A percentile compares a stretch with the other conserved stretches of the same genome.
Evolutionary conservation across 192 early-diverging fungal genomes (phyloP).

Genomic region (Coemansia sp.): DNA sequence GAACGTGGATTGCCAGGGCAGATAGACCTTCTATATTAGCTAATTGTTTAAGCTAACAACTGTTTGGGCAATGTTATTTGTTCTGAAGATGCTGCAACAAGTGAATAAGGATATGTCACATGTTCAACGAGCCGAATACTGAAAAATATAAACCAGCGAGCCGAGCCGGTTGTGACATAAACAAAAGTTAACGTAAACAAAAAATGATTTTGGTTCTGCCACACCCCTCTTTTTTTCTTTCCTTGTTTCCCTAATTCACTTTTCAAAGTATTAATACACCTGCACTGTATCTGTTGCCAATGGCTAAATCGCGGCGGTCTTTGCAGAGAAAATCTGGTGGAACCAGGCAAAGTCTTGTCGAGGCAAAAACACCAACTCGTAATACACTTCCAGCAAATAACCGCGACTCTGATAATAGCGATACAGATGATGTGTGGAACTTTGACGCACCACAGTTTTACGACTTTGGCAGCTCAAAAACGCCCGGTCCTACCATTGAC

Average conservation of each 20-base stretch:
- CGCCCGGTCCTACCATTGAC: constrained; percentile 38
- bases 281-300: constrained; percentile 4
- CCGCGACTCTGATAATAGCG: not conserved
- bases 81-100: too few relatives aligned
- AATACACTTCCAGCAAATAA: constrained; percentile 4
- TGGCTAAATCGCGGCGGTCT: constrained; percentile 33
- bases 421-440: constrained; percentile 28
- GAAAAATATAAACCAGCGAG: not conserved
- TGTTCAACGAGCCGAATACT: not conserved
- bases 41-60: too few relatives aligned
- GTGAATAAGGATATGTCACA: not conserved
- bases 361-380: constrained; percentile 17
- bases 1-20: too few relatives aligned
- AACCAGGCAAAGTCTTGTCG: constrained; percentile 7
- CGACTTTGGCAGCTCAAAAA: constrained; percentile 48
- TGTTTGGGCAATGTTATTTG: too few relatives aligned
- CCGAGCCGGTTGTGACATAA: constrained; percentile 10
- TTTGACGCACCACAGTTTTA: constrained; percentile 52
- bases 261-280: not conserved
- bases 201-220: constrained; percentile 3
- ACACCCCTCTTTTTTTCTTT: not conserved
- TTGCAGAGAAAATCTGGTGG: constrained; percentile 16
- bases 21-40: too few relatives aligned
- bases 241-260: not conserved
- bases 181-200: constrained; percentile 5